Conservation (phyloP, 208 protist species). For the Leishmania braziliensis region DNA sequence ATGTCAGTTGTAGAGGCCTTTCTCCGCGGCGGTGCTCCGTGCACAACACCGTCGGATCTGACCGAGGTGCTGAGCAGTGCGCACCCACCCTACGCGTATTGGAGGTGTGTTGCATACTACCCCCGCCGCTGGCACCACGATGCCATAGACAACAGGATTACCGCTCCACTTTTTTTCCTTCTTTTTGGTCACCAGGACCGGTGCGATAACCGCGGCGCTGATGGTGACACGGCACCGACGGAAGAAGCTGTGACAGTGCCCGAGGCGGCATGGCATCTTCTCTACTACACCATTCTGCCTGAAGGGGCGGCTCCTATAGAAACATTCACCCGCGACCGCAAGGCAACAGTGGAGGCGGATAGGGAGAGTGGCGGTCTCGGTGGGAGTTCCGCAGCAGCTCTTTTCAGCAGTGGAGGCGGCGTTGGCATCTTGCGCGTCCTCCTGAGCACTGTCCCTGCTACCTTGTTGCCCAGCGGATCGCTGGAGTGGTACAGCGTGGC, state of each 20-base stretch:
- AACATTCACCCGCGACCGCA: background rate
- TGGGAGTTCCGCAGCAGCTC: background rate
- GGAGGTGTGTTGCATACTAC: slow-evolving; percentile 44
- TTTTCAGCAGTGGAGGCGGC: slow-evolving; percentile 22
- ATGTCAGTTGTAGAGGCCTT: slow-evolving; percentile 65
- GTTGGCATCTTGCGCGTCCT: slow-evolving; percentile 18
- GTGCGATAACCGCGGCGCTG: background rate
- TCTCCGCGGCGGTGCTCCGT: slow-evolving; percentile 46
- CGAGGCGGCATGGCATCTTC: slow-evolving; percentile 30
- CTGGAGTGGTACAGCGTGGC: slow-evolving; percentile 32
- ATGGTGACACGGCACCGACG: background rate
- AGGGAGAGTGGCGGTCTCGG: background rate
- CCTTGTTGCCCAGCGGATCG: slow-evolving; percentile 17
- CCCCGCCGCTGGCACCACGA: slow-evolving; percentile 66
- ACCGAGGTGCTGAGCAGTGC: slow-evolving; percentile 23
- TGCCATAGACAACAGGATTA: slow-evolving; percentile 35
- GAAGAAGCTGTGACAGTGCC: background rate
- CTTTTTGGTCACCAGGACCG: slow-evolving; percentile 36
- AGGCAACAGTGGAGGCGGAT: background rate
- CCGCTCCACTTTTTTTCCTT: slow-evolving; percentile 50
- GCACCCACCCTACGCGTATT: slow-evolving; percentile 36
- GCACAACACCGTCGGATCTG: slow-evolving; percentile 31
- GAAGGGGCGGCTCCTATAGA: slow-evolving; percentile 23
- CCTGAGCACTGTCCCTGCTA: slow-evolving; percentile 11
- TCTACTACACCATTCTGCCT: slow-evolving; percentile 28